Conservation (phyloP, 2,329 filamentous ascomycete genomes). For the Ceratocystis alfenasii region DNA sequence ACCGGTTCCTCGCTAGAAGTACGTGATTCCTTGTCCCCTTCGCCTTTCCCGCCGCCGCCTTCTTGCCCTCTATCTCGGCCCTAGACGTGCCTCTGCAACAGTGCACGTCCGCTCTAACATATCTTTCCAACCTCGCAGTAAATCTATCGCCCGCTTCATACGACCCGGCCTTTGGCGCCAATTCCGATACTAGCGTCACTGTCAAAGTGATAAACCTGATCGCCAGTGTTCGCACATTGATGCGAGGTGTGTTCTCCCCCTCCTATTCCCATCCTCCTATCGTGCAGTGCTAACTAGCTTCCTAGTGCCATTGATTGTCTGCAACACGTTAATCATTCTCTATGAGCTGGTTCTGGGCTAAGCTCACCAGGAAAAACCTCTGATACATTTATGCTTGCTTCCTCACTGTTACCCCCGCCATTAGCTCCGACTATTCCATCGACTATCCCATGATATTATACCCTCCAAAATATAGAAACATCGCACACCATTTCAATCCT, state of each 20-base stretch:
- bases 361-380: slow-evolving; percentile 24
- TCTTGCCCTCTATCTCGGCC: not conserved
- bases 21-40: slow-evolving; percentile 23
- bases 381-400: not conserved
- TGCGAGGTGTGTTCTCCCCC: slow-evolving; percentile 55
- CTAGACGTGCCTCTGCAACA: not conserved
- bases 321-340: slow-evolving; percentile 71
- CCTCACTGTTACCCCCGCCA: not conserved
- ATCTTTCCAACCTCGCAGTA: slow-evolving; percentile 32
- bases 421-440: not conserved
- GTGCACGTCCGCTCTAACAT: slow-evolving; percentile 21
- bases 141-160: slow-evolving; percentile 61
- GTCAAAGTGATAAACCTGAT: slow-evolving; percentile 82
- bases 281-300: not conserved
- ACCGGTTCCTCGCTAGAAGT: slow-evolving; percentile 72
- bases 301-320: slow-evolving; percentile 68
- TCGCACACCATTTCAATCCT: not conserved
- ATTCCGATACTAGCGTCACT: slow-evolving; percentile 65
- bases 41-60: not conserved
- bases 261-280: not conserved
- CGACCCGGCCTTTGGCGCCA: slow-evolving; percentile 68
- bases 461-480: slow-evolving; percentile 2
- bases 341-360: slow-evolving; percentile 70
- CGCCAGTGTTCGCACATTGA: slow-evolving; percentile 76
- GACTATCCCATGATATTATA: slow-evolving; percentile 1